phyloP scores from a whole-genome alignment of 257 asterid genomes.

The Anisodus acutangulus region DNA sequence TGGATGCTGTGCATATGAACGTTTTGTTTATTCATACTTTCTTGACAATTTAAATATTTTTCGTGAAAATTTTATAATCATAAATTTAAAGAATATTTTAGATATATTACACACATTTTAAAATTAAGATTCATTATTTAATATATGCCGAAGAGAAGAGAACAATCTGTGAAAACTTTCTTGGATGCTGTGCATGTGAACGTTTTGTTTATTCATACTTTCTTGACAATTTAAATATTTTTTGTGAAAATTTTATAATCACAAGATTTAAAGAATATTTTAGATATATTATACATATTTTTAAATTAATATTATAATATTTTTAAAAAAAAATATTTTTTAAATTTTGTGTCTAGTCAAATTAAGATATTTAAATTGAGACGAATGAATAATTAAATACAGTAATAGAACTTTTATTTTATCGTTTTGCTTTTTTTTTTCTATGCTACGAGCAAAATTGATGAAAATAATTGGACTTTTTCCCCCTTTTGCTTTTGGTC shows the following conservation, averaged over 20 bases:
- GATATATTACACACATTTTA: too few relatives aligned
- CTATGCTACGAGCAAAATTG: neutral
- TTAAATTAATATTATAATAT: too few relatives aligned
- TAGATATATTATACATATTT: too few relatives aligned
- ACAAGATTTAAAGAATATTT: too few relatives aligned
- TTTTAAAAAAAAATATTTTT: too few relatives aligned
- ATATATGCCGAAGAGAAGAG: constrained; percentile 1
- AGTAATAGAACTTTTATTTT: neutral
- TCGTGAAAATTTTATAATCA: too few relatives aligned
- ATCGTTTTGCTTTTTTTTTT: neutral
- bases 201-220: constrained; percentile 49
- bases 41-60: too few relatives aligned
- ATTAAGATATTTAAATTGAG: too few relatives aligned
- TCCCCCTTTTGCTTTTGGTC: neutral
- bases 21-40: constrained; percentile 43
- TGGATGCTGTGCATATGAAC: constrained; percentile 63
- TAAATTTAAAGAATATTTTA: too few relatives aligned
- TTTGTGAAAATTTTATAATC: too few relatives aligned
- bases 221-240: too few relatives aligned
- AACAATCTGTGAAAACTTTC: constrained; percentile 49
- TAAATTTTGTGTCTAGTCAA: too few relatives aligned
- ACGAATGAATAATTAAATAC: neutral
- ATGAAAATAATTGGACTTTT: neutral
- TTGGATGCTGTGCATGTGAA: constrained; percentile 65
- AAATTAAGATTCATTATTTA: neutral